A percentile compares a stretch with the other conserved stretches of the same genome.
These are phyloP conservation scores for Aspergillus sp. DNA, from an alignment of 2,329 filamentous ascomycete species.

Conservation along the genomic window DNA sequence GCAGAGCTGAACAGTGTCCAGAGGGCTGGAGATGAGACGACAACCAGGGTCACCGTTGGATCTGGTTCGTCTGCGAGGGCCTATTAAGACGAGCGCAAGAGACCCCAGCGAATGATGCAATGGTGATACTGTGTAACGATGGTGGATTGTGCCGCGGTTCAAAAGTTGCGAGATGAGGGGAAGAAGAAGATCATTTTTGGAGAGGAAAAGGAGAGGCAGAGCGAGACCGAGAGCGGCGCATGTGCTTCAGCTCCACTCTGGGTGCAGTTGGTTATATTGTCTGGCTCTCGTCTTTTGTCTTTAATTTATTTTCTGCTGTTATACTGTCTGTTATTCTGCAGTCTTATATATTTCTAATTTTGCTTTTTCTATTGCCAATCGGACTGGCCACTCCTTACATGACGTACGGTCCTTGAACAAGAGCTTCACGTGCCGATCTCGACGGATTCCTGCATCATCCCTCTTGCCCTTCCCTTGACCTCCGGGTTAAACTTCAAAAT, in stretches of 20 bases:
- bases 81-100: too few relatives aligned
- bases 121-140: too few relatives aligned
- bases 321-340: background rate
- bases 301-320: slow-evolving; percentile 1
- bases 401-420: too few relatives aligned
- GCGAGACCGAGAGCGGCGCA: background rate
- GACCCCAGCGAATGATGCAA: too few relatives aligned
- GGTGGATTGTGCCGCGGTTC: slow-evolving; percentile 2
- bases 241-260: background rate
- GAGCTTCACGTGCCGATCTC: too few relatives aligned
- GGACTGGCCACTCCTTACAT: too few relatives aligned
- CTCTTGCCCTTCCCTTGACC: background rate
- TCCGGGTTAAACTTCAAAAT: slow-evolving; percentile 17
- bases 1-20: too few relatives aligned
- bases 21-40: too few relatives aligned
- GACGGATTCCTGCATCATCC: too few relatives aligned
- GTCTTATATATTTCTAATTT: background rate
- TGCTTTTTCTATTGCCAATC: background rate
- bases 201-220: background rate
- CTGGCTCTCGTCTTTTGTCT: background rate
- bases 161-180: background rate
- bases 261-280: too few relatives aligned
- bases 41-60: too few relatives aligned
- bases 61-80: too few relatives aligned
- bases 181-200: background rate